A percentile compares a stretch with the other conserved stretches of the same genome.
These are phyloP conservation scores for Suhomyces chickasaworum DNA, from an alignment of 1,139 yeast genomes.

Conservation along the genomic window DNA sequence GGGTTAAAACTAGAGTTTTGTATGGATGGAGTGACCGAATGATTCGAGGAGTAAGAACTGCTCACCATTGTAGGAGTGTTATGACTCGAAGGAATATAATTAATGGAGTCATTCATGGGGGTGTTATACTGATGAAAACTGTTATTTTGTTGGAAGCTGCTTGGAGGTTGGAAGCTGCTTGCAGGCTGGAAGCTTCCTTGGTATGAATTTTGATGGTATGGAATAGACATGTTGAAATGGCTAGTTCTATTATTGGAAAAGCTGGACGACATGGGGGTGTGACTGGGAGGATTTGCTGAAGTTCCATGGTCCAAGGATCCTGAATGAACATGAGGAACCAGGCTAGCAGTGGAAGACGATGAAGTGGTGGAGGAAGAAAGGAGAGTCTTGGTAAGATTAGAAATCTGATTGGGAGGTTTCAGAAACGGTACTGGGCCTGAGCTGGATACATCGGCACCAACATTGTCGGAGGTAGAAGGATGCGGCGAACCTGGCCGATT, in stretches of 20 bases:
- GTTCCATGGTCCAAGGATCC: conserved; percentile 10
- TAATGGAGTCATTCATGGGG: conserved; percentile 30
- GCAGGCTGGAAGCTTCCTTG: conserved; percentile 1
- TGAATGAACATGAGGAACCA: conserved; percentile 10
- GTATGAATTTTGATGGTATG: conserved; percentile 12
- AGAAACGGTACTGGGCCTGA: conserved; percentile 10
- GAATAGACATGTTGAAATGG: conserved; percentile 10
- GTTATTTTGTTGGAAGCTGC: not conserved
- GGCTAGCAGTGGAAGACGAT: conserved; percentile 8
- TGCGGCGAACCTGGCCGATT: conserved; percentile 12
- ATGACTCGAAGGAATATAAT: conserved; percentile 49
- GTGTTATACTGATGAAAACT: conserved; percentile 15
- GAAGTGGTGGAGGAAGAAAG: conserved; percentile 21
- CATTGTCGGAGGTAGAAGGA: not conserved
- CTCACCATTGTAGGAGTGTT: conserved; percentile 59
- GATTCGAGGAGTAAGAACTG: conserved; percentile 48
- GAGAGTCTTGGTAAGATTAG: conserved; percentile 44
- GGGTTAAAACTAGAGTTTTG: conserved; percentile 12
- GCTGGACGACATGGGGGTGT: conserved; percentile 13
- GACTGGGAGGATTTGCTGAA: conserved; percentile 14
- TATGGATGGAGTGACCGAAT: conserved; percentile 40
- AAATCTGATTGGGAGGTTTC: conserved; percentile 22
- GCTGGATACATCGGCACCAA: not conserved
- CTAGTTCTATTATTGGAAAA: conserved; percentile 8
- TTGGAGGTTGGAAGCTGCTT: not conserved